These are phyloP conservation scores for Acanthamoeba royreba DNA, from an alignment of 208 protist species.

Conservation along the genomic window DNA sequence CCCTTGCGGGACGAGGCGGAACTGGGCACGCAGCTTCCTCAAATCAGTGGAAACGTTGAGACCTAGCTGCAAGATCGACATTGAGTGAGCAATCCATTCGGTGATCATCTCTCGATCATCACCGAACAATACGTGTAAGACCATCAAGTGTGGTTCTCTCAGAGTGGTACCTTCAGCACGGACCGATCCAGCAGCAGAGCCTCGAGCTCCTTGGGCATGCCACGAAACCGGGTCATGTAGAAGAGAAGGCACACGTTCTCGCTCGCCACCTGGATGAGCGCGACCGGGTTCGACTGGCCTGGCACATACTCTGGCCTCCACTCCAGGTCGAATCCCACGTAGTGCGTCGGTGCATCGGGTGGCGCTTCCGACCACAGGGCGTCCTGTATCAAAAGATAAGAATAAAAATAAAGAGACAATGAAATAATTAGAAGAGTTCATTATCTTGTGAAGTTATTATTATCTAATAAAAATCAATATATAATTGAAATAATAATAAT, in stretches of 20 bases:
- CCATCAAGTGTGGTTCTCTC: not conserved
- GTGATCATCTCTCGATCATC: not conserved
- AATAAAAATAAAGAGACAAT: too few species aligned
- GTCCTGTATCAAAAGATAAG: too few species aligned
- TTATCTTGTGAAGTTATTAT: too few species aligned
- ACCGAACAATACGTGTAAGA: not conserved
- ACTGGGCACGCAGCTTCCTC: not conserved
- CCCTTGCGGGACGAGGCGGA: not conserved
- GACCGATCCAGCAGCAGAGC: not conserved
- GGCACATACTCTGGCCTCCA: not conserved
- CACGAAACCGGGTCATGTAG: not conserved
- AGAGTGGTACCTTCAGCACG: not conserved
- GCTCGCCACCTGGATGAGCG: not conserved
- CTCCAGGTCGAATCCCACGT: not conserved
- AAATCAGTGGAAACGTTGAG: not conserved
- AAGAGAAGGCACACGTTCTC: not conserved
- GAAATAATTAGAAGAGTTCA: too few species aligned
- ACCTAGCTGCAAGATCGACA: not conserved
- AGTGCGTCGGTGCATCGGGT: not conserved
- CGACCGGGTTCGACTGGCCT: not conserved
- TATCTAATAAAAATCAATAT: too few species aligned
- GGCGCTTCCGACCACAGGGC: not conserved
- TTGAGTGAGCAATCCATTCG: not conserved
- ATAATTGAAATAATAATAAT: too few species aligned
- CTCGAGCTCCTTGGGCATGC: not conserved